phyloP scores from a whole-genome alignment of 2,329 filamentous ascomycete species.

The Colletotrichum lini region DNA sequence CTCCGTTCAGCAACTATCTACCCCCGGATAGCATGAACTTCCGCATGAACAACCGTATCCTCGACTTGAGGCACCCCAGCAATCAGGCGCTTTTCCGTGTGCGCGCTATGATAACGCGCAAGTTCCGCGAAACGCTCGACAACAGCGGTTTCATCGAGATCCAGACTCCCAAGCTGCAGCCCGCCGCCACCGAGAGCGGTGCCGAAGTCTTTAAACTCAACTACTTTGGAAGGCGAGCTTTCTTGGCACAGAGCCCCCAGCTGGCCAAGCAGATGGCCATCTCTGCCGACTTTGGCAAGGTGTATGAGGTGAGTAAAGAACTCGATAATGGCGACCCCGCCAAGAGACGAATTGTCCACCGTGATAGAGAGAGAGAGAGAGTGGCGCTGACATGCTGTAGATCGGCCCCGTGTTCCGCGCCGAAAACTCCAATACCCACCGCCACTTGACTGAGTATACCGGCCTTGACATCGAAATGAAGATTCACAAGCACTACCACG shows the following conservation, averaged over 20 bases:
- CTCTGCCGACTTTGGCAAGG: constrained; percentile 87
- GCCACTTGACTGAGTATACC: constrained; percentile 94
- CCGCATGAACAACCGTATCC: constrained; percentile 68
- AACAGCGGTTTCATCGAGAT: constrained; percentile 89
- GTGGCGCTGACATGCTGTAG: constrained; percentile 38
- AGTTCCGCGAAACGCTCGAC: constrained; percentile 84
- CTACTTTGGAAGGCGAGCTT: constrained; percentile 90
- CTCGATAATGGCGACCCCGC: not conserved
- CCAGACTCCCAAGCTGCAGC: constrained; percentile 92
- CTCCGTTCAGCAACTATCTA: constrained; percentile 66
- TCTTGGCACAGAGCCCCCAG: constrained; percentile 92
- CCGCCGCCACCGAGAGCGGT: constrained; percentile 90
- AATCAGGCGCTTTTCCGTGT: constrained; percentile 92
- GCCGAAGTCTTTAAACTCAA: constrained; percentile 92
- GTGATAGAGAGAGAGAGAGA: not conserved
- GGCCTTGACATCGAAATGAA: constrained; percentile 95
- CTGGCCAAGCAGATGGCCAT: constrained; percentile 95
- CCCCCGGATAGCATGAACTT: constrained; percentile 50
- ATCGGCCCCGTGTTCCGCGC: constrained; percentile 92
- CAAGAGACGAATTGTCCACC: no score
- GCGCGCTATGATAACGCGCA: constrained; percentile 83
- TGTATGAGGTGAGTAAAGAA: constrained; percentile 75
- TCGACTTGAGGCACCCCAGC: constrained; percentile 87
- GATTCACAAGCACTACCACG: constrained; percentile 90
- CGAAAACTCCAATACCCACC: constrained; percentile 95